phyloP scores from a whole-genome alignment of 495 filamentous ascomycete species.

The Tuber calosporum region DNA sequence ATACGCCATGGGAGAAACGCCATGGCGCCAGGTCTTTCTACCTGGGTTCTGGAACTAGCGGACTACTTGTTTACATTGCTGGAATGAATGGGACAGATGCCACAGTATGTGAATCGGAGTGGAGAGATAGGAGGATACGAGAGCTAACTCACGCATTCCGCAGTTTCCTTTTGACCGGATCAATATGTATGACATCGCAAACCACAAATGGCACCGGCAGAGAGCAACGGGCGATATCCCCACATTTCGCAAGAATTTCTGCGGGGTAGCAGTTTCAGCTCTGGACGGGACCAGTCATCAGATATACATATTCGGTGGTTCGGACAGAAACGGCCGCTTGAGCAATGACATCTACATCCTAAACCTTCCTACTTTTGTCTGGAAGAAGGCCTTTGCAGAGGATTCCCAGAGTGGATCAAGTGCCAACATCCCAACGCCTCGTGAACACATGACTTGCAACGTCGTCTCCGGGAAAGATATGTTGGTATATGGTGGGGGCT shows the following conservation, averaged over 20 bases:
- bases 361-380: conserved; percentile 51
- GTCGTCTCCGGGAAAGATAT: conserved; percentile 47
- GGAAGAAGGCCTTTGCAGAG: conserved; percentile 35
- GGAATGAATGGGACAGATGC: conserved; percentile 1
- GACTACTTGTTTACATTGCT: conserved; percentile 8
- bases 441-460: conserved; percentile 49
- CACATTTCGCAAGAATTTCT: conserved; percentile 48
- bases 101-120: not conserved
- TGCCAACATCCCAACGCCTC: conserved; percentile 40
- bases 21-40: conserved; percentile 8
- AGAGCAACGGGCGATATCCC: conserved; percentile 48
- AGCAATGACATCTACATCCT: conserved; percentile 53
- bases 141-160: not conserved
- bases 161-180: conserved; percentile 12
- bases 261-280: conserved; percentile 50
- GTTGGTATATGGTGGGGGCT: conserved; percentile 46
- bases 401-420: conserved; percentile 36
- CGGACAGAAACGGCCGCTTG: not conserved
- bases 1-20: conserved; percentile 12
- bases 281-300: conserved; percentile 48
- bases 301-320: conserved; percentile 45
- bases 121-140: not conserved
- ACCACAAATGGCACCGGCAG: conserved; percentile 51
- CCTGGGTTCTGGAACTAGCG: conserved; percentile 5
- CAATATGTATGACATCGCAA: conserved; percentile 50